Base-by-base conservation (phyloP, 2,329 filamentous ascomycete species). In the Alternaria alternata region DNA sequence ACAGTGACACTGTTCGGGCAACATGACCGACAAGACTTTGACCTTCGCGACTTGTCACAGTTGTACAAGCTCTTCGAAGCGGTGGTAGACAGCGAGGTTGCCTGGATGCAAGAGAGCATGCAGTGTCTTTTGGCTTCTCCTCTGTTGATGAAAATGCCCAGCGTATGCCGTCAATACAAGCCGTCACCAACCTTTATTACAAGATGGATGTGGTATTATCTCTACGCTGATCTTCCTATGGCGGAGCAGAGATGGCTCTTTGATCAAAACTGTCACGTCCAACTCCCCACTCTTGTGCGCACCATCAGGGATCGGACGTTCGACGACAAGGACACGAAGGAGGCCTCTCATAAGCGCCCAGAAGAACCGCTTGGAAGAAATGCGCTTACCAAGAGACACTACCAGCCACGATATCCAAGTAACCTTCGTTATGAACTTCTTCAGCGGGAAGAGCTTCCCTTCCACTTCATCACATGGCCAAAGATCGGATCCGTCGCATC, bases 31-130 rank as follows among this genome's bases (percentile, higher is more conserved):
- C 7, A 30, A 22, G 39, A 42, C 16, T 53, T 53, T 41, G 14
- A 42, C 18, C 38, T 42, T 7, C 26, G 26, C 18, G n/a, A 32
- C 2, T 14, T 32, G n/a, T 30, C 38, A 5, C 24, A 42, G 14
- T 5, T 53, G n/a, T 53, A 43, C 39, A 28, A 42, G n/a, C 38
- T 53, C 11, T 39, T 53, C 28, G 28, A 43, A 32, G 38, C 51
- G 22, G 36, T 28, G 14, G n/a, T 53, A 26, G 38, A 53, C 14
- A 53, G 51, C 51, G 51, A 43, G 18, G 43, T 32, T 22, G 12
- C 39, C 16, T 53, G 24, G 14, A 26, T 26, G 24, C 42, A 28
- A 24, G 32, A 26, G 24, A 20, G 22, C 1, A 38, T 7, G 20
- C 18, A 14, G 28, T 34, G 18, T 6, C 32, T 22, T 38, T 32